Base-by-base conservation (phyloP, 768 basidiomycete species). In the Xerocomus brunneocitrinus region DNA sequence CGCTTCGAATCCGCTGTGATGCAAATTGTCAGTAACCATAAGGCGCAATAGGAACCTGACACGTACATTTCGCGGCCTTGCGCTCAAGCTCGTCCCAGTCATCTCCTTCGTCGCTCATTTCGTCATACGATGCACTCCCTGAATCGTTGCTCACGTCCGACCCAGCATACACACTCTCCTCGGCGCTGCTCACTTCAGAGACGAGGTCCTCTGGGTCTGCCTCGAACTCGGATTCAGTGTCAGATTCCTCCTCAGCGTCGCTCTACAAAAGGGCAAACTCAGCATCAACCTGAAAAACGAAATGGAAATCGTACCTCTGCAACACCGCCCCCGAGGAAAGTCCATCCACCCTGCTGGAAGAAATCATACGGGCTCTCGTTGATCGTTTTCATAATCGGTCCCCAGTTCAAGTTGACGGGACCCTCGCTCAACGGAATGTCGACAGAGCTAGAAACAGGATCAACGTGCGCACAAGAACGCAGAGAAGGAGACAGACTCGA, bases 281-380 rank as follows among this genome's bases (percentile, higher is more conserved):
- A 78, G 76, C 76, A 63, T 5, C 27, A 27, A 25, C 34, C 45
- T 39, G 49, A 55, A 36, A 53, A 41, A 50, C 1, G 42, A 55
- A 42, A 53, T 35, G 28, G 27, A 10, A 71, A 32, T 7, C 80
- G 58, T 52, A 89, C 89, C 66, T 87, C 89, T 30, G 79, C 87
- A 54, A 78, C 80, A n/a, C 79, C 75, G 9, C 81, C 75, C 39
- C 86, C 85, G 13, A 86, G 83, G 55, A 98, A 79, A 84, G 94
- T 98, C 95, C 95, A 98, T 34, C 97, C 97, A n/a, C 93, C 94
- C 46, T 87, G 83, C 57, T 87, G 87, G 84, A 95, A 99, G 75
- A 98, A 99, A 28, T 89, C 91, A 60, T 89, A 84, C 0, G 97
- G 94, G 58, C 87, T 91, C 59, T 98, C 95, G 58, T 97, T 97